These are phyloP conservation scores for Cynara cardunculus DNA, from an alignment of 129 eudicot genomes.

Conservation along the genomic window DNA sequence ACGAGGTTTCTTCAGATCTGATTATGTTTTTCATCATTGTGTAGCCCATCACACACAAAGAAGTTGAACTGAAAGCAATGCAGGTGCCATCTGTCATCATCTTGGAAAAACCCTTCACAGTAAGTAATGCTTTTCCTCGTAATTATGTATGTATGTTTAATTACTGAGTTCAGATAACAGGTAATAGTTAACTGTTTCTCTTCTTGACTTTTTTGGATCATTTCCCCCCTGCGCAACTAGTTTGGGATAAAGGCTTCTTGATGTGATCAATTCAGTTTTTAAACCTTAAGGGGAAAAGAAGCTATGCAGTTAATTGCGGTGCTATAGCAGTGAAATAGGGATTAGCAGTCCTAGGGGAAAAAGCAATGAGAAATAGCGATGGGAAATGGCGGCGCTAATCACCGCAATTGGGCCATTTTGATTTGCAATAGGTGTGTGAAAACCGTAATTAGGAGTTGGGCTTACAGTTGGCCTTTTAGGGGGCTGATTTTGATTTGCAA, in stretches of 20 bases:
- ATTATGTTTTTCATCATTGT: slow-evolving; percentile 17
- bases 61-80: slow-evolving; percentile 67
- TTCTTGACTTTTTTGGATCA: neutral
- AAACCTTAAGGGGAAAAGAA: too few species aligned
- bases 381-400: too few species aligned
- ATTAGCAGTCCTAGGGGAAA: too few species aligned
- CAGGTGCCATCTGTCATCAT: slow-evolving; percentile 72
- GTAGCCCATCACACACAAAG: slow-evolving; percentile 87
- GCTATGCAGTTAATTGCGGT: too few species aligned
- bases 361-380: too few species aligned
- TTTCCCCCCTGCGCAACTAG: neutral
- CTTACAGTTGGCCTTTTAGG: too few species aligned
- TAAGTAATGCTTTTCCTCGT: slow-evolving; percentile 19
- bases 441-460: too few species aligned
- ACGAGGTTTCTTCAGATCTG: neutral
- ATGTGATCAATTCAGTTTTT: too few species aligned
- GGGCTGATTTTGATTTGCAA: too few species aligned
- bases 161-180: neutral
- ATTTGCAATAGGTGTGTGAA: too few species aligned
- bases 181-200: neutral
- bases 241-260: neutral
- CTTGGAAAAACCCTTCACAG: slow-evolving; percentile 80
- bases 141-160: neutral
- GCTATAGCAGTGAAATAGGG: too few species aligned
- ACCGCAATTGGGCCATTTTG: too few species aligned